These are phyloP conservation scores for Periconia digitata DNA, from an alignment of 2,329 filamentous ascomycete genomes.

Conservation along the genomic window DNA sequence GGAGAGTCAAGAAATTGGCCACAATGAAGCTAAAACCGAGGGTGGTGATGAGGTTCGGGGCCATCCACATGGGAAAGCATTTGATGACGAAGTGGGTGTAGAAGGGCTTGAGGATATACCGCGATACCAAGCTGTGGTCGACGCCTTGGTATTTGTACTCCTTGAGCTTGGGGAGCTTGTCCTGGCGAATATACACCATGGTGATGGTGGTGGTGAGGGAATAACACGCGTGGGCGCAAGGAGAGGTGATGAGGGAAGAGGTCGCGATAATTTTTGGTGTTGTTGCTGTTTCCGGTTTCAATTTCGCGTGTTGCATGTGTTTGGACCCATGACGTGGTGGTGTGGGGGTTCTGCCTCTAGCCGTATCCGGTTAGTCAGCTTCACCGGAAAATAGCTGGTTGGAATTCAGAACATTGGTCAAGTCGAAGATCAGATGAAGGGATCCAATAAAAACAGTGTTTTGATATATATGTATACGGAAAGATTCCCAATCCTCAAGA, in stretches of 20 bases:
- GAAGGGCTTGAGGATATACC: constrained; percentile 95
- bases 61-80: constrained; percentile 94
- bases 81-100: constrained; percentile 94
- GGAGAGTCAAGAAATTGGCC: constrained; percentile 82
- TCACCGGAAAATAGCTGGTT: too few relatives aligned
- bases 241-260: constrained; percentile 10
- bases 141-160: constrained; percentile 95
- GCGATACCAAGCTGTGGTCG: constrained; percentile 85
- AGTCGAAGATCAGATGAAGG: too few relatives aligned
- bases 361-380: too few relatives aligned
- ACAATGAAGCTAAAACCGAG: constrained; percentile 89
- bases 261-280: constrained; percentile 10
- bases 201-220: constrained; percentile 5
- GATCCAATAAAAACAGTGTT: too few relatives aligned
- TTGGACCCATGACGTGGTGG: constrained; percentile 33
- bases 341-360: too few relatives aligned
- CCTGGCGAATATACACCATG: constrained; percentile 96
- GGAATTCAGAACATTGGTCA: too few relatives aligned
- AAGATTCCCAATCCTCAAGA: too few relatives aligned
- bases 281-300: constrained; percentile 7
- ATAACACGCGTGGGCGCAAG: constrained; percentile 1
- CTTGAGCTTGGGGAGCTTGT: constrained; percentile 82
- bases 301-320: constrained; percentile 28
- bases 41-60: constrained; percentile 69
- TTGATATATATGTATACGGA: too few relatives aligned